Evolutionary conservation across 2,329 filamentous ascomycete species (phyloP).

Genomic region (Aspergillus sojae): DNA sequence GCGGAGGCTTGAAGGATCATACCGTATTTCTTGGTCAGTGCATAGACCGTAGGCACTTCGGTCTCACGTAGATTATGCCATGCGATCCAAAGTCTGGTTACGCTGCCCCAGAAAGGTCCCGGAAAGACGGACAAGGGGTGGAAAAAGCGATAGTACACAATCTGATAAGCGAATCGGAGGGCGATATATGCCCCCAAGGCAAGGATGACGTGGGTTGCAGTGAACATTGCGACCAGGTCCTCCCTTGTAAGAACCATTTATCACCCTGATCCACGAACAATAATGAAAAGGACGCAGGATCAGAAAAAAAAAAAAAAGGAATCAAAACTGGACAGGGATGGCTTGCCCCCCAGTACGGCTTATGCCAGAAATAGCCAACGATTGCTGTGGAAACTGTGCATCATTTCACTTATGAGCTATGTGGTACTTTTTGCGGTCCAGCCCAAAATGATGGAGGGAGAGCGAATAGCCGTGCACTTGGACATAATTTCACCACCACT

Average conservation of each 20-base stretch:
- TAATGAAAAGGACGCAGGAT: too few species aligned
- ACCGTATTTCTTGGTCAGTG: constrained; percentile 55
- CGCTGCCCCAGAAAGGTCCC: constrained; percentile 57
- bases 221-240: constrained; percentile 29
- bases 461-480: background rate
- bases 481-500: background rate
- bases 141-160: constrained; percentile 51
- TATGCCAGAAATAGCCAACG: background rate
- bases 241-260: constrained; percentile 32
- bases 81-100: constrained; percentile 58
- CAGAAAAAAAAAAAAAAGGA: background rate
- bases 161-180: constrained; percentile 35
- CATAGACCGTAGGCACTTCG: constrained; percentile 47
- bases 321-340: background rate
- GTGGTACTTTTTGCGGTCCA: background rate
- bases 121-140: constrained; percentile 57
- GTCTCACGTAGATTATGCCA: constrained; percentile 54
- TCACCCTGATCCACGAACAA: background rate
- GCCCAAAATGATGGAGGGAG: background rate
- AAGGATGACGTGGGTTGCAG: constrained; percentile 27
- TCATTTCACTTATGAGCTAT: too few species aligned
- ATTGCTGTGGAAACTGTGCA: too few species aligned
- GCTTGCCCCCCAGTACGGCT: background rate
- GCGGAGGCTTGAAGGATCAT: constrained; percentile 5
- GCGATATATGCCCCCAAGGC: constrained; percentile 27